Conservation (phyloP, 352 stramenopile species). For the Phytopythium kandeliae region DNA sequence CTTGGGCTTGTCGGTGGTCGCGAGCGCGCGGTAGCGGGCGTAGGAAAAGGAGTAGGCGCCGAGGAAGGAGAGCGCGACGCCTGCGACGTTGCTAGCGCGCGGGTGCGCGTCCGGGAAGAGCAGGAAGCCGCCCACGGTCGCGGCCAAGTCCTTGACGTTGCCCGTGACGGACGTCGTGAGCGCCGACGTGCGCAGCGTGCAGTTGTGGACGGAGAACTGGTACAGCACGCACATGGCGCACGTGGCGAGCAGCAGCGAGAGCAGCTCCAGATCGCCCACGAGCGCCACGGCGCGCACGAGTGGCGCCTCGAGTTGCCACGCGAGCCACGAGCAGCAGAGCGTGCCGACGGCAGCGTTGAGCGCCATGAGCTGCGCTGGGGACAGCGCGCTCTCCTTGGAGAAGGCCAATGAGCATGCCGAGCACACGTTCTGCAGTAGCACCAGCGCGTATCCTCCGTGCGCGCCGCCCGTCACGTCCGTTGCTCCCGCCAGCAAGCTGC, state of each 20-base stretch:
- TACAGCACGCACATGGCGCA: constrained; percentile 67
- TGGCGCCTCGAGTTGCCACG: constrained; percentile 35
- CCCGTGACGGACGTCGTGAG: constrained; percentile 70
- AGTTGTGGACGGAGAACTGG: constrained; percentile 68
- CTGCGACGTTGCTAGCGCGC: constrained; percentile 34
- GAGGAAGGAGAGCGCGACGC: constrained; percentile 58
- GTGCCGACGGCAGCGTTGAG: constrained; percentile 45
- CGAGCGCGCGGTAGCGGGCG: constrained; percentile 48
- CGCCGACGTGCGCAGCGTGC: constrained; percentile 60
- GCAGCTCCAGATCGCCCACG: constrained; percentile 25
- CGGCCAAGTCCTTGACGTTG: constrained; percentile 70
- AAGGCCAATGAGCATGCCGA: constrained; percentile 55
- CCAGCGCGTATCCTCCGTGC: constrained; percentile 43
- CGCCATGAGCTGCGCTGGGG: constrained; percentile 45
- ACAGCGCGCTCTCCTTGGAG: constrained; percentile 54
- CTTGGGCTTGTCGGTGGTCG: constrained; percentile 6
- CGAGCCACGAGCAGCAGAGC: constrained; percentile 34
- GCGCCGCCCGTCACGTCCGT: constrained; percentile 45
- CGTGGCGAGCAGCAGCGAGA: constrained; percentile 34
- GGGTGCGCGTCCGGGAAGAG: constrained; percentile 53
- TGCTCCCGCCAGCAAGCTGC: constrained; percentile 48
- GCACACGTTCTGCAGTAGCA: constrained; percentile 65
- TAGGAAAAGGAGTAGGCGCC: constrained; percentile 74
- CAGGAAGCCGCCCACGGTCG: constrained; percentile 50
- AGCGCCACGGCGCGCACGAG: constrained; percentile 22